Evolutionary conservation across 2,329 filamentous ascomycete species (phyloP).

Genomic region (Sporothrix luriei): DNA sequence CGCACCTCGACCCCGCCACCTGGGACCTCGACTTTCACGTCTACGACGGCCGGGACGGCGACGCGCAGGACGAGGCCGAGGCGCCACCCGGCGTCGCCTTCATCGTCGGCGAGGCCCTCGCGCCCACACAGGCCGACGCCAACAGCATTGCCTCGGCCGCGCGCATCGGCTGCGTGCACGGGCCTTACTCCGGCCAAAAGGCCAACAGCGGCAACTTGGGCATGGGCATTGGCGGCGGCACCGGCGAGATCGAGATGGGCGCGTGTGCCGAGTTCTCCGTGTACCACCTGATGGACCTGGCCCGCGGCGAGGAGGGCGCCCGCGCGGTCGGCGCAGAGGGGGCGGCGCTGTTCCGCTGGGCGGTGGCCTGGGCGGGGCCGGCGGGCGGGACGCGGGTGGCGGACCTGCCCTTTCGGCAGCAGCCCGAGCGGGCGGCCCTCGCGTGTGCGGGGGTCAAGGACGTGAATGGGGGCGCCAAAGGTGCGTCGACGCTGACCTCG

Average conservation of each 20-base stretch:
- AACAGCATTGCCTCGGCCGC: constrained; percentile 48
- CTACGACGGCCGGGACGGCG: constrained; percentile 45
- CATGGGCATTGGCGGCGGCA: constrained; percentile 38
- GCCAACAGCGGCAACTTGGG: constrained; percentile 55
- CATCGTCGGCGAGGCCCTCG: constrained; percentile 52
- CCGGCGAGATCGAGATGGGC: constrained; percentile 22
- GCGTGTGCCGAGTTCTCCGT: constrained; percentile 47
- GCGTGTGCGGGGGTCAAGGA: not conserved
- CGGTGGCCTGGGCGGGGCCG: constrained; percentile 24
- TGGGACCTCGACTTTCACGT: constrained; percentile 41
- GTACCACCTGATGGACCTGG: constrained; percentile 54
- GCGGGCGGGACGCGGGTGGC: not conserved
- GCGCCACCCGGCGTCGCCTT: constrained; percentile 47
- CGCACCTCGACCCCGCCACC: constrained; percentile 45
- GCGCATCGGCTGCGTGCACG: constrained; percentile 47
- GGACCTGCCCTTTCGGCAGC: constrained; percentile 19
- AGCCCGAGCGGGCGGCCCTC: not conserved
- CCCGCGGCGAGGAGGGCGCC: constrained; percentile 32
- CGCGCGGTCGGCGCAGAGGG: not conserved
- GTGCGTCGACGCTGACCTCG: not conserved
- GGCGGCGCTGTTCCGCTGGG: not conserved
- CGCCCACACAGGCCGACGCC: constrained; percentile 50
- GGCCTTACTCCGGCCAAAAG: constrained; percentile 52
- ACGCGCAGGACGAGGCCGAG: not conserved
- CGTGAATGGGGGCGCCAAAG: not conserved